Evolutionary conservation across 768 basidiomycete genomes (phyloP).

Genomic region (Vararia minispora): DNA sequence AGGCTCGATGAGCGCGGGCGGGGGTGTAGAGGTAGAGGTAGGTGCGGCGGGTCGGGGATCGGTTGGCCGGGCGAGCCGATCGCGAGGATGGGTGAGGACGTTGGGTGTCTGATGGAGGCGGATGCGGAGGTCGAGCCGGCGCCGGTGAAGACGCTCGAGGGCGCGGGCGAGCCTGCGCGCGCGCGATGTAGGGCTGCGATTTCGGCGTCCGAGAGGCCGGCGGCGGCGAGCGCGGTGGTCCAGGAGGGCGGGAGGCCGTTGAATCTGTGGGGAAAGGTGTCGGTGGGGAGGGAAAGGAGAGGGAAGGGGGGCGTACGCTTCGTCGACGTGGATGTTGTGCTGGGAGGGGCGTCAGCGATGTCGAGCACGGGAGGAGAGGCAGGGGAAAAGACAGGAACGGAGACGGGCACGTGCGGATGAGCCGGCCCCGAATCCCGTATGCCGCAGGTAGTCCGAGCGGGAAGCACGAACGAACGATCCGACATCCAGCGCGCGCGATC

Average conservation of each 20-base stretch:
- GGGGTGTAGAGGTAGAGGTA: too few relatives aligned
- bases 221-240: constrained; percentile 7
- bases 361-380: too few relatives aligned
- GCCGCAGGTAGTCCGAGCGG: too few relatives aligned
- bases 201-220: constrained; percentile 14
- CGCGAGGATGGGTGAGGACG: too few relatives aligned
- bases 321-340: constrained; percentile 14
- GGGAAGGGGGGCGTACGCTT: constrained; percentile 5
- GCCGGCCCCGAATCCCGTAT: too few relatives aligned
- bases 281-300: background rate
- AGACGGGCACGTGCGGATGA: too few relatives aligned
- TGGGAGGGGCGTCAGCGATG: background rate
- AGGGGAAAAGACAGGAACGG: too few relatives aligned
- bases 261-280: constrained; percentile 2
- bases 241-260: constrained; percentile 11
- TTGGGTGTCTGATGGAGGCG: too few relatives aligned
- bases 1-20: constrained; percentile 9
- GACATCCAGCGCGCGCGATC: too few relatives aligned
- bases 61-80: too few relatives aligned
- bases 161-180: constrained; percentile 6
- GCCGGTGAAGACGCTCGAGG: constrained; percentile 4
- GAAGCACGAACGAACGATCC: too few relatives aligned
- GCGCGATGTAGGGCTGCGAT: constrained; percentile 11
- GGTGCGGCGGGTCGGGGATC: too few relatives aligned
- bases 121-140: background rate